Base-by-base conservation (phyloP, 148 eudicot species). In the Rheum nobile region DNA sequence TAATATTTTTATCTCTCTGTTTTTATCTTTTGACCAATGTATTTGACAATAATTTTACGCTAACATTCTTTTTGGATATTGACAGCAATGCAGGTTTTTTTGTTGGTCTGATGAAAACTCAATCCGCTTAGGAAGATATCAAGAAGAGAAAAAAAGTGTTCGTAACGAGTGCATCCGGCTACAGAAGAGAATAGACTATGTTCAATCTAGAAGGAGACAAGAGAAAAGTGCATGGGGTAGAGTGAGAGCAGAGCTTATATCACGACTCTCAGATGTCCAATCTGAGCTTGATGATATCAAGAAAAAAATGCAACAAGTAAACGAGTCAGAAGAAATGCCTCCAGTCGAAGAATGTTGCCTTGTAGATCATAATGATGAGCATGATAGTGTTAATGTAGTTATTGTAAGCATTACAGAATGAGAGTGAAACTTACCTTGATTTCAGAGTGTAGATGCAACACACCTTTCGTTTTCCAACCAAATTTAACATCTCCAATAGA, bases 11-110 rank as follows among this genome's bases (percentile, higher is more conserved):
- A 8, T 35, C 12, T 19, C 13, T 61, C 65, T 21, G 1, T 29
- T 28, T 63, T 1, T 28, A 32, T 28, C 19, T 29, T 32, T 28
- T 4, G 9, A 63, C 34, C 2, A 0, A 13, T 26, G 16, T 2
- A 34, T 63, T 63, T 28, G 1, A 16, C 17, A 0, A 29, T 26
- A 9, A 29, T 0, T 28, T 24, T 26, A 28, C 4, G 69, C 69
- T 63, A 63, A 63, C 35, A 28, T 63, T 14, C 39, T 68, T 37
- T 37, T 16, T 38, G 8, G 37, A 19, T 4, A 37, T 9, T 37
- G 16, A 69, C 81, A 83, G 86, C 86, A 83, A 83, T 83, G 86
- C 28, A 80, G 80, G 74, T 83, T 72, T 52, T 83, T 83, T 57
- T 79, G 71, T 5, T 83, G 86, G 86, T 80, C 83, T 37, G 86